These are phyloP conservation scores for Zygoascus biomembranicola DNA, from an alignment of 805 yeast genomes.

Conservation along the genomic window DNA sequence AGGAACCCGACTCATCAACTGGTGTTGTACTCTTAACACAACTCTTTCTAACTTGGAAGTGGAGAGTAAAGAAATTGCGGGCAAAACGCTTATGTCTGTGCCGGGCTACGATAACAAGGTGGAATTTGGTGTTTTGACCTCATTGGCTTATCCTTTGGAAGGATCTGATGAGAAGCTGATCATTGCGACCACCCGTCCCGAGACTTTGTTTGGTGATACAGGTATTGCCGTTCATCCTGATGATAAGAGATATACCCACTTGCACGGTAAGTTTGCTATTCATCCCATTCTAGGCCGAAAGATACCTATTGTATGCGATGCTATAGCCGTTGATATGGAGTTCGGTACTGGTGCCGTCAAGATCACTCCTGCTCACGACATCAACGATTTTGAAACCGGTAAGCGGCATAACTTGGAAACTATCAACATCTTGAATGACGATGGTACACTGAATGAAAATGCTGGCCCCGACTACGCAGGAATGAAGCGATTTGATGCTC, in stretches of 20 bases:
- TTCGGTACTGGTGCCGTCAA: constrained; percentile 99
- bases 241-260: constrained; percentile 83
- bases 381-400: constrained; percentile 94
- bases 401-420: constrained; percentile 85
- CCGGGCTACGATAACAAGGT: constrained; percentile 87
- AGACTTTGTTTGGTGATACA: constrained; percentile 95
- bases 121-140: constrained; percentile 96
- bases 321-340: constrained; percentile 96
- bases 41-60: constrained; percentile 96
- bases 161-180: constrained; percentile 76
- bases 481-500: constrained; percentile 89
- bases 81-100: constrained; percentile 69
- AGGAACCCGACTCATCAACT: constrained; percentile 86
- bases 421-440: constrained; percentile 85
- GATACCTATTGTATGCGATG: constrained; percentile 81
- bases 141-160: constrained; percentile 85
- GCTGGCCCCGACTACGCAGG: constrained; percentile 88
- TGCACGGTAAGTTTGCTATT: constrained; percentile 85
- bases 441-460: constrained; percentile 81
- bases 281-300: constrained; percentile 78
- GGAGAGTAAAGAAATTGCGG: constrained; percentile 81
- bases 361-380: constrained; percentile 98
- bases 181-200: constrained; percentile 98
- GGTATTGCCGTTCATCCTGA: constrained; percentile 97
- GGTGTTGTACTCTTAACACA: constrained; percentile 93